Evolutionary conservation across 208 protist species (phyloP), one percentile per base, ranked within the genome.

Genomic region (Crithidia mellificae): DNA sequence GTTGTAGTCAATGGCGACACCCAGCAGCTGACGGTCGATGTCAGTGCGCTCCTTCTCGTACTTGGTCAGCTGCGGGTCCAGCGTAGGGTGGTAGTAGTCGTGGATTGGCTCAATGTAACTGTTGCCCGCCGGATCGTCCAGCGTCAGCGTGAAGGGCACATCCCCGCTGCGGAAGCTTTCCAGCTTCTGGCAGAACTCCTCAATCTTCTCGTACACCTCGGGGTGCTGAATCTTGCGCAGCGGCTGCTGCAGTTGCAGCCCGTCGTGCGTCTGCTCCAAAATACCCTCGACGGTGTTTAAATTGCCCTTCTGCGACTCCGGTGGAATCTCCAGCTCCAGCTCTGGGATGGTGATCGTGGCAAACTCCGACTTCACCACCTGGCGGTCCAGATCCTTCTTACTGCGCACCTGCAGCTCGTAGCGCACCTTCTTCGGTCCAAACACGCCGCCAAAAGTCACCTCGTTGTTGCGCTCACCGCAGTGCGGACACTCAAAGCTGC

Each of bases 271-370:
- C 66, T 93, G 88, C 64, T 85, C 77, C 32, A 98, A 63, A 24
- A 98, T 81, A 36, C 96, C 97, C 74, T 98, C 96, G 20, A 98
- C 82, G 6, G 97, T 98, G 53, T 96, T 98, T 9, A 98, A 90
- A 30, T 83, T 72, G 20, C 93, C 96, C 51, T 84, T 88, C 74
- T 95, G 87, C 24, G 89, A 93, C 71, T 91, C 79, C 0, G 91
- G 80, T 17, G 96, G 93, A 19, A 98, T 97, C 82, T 98, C 95
- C 47, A 98, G 81, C 57, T 97, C 80, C 52, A 98, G 49, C 81
- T 98, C 83, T 9, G 94, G 96, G 63, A 98, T 94, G 1, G 55
- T 77, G 17, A 98, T 63, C 14, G 86, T 93, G 29, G 93, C 89
- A 52, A 84, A 94, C 65, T 98, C 90, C 22, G 92, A 97, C 67